phyloP scores from a whole-genome alignment of 805 yeast genomes.

The Candida tammaniensis region DNA sequence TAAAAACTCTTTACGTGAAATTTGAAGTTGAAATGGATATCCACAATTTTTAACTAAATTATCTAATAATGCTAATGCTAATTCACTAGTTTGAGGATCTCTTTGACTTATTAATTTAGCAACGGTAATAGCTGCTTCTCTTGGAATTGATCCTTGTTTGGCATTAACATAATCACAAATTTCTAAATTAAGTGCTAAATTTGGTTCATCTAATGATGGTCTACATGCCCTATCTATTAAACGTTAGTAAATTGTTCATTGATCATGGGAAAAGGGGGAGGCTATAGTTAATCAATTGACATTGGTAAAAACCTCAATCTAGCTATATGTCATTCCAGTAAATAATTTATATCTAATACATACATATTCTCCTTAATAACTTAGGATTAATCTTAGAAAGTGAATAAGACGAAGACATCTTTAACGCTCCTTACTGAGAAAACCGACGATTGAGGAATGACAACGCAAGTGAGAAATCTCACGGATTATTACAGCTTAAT shows the following conservation, averaged over 20 bases:
- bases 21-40: conserved; percentile 92
- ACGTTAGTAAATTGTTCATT: conserved; percentile 4
- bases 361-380: conserved; percentile 43
- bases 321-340: background rate
- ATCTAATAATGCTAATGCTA: conserved; percentile 82
- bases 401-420: conserved; percentile 28
- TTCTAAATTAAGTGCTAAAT: conserved; percentile 81
- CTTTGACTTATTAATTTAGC: conserved; percentile 79
- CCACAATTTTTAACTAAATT: conserved; percentile 97
- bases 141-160: conserved; percentile 84
- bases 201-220: conserved; percentile 80
- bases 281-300: background rate
- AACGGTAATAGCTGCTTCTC: conserved; percentile 88
- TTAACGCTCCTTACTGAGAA: too few species aligned
- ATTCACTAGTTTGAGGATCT: conserved; percentile 78
- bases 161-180: conserved; percentile 92
- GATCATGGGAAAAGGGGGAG: background rate
- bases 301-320: background rate
- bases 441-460: too few species aligned
- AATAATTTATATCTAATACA: conserved; percentile 15
- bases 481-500: too few species aligned
- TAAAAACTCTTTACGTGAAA: conserved; percentile 89
- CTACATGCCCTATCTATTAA: conserved; percentile 81
- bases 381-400: conserved; percentile 46
- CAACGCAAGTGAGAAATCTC: too few species aligned